Evolutionary conservation across 176 grass and related monocot genomes (phyloP), one percentile per base, ranked within the genome.

Genomic region (Metroxylon sagu): DNA sequence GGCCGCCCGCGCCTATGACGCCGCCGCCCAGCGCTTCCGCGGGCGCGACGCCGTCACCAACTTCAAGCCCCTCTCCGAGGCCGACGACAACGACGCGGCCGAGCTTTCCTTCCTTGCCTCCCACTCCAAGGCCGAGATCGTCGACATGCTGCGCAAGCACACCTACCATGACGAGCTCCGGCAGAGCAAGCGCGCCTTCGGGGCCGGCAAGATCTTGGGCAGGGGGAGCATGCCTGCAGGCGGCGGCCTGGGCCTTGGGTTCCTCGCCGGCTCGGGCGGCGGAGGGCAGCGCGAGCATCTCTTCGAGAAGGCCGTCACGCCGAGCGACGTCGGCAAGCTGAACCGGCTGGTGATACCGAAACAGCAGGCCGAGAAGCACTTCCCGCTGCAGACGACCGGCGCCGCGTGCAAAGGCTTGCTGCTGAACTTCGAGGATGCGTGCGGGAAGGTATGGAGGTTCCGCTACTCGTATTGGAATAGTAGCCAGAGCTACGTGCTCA

Each of bases 401-500:
- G 65, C 10, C 28, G 66, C 56, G 19, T 75, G 75, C 77, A 90
- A 90, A 71, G 86, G 91, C 48, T n/a, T 87, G 53, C 83, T 95
- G 18, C 79, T 95, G 48, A 86, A 75, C 77, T 95, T 95, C 67
- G 90, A 95, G 73, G 90, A 95, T 73, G 56, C 66, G 3, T 27
- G 27, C 0, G 91, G 91, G 6, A 95, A 90, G 80, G 83, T 85
- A 16, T 95, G 91, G 91, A 72, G 83, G 60, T 95, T 95, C 62
- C 64, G 91, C 56, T 95, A 95, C 77, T 95, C 86, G 3, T 95
- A 95, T 70, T 95, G 91, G 91, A 95, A 95, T 71, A 95, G 91
- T 70, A 95, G 91, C 83, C 91, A 95, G 79, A 95, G 91, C 73
- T 95, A 95, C 84, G 91, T 95, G 50, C 86, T 95, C 50, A 95